Percentiles rank a stretch among this genome's conserved stretches.
phyloP scores from a whole-genome alignment of 2,329 filamentous ascomycete species.

The Penicillium sp. region DNA sequence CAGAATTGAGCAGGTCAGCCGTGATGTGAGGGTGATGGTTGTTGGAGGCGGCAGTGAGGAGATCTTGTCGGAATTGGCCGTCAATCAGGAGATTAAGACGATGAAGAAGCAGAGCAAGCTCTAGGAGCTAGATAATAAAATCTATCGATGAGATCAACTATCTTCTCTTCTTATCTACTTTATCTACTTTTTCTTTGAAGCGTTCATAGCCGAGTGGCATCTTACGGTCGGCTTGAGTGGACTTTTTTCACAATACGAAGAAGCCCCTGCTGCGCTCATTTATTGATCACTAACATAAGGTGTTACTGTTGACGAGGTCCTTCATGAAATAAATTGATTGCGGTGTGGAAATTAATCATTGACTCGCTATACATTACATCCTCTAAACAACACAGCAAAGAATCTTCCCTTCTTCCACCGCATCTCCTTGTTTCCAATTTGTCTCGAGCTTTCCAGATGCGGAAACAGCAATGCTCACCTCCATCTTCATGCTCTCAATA shows the following conservation, averaged over 20 bases:
- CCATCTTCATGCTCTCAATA: slow-evolving; percentile 48
- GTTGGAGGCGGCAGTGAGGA: slow-evolving; percentile 57
- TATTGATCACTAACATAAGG: too few relatives aligned
- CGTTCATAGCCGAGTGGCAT: too few relatives aligned
- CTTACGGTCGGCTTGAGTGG: too few relatives aligned
- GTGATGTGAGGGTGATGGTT: slow-evolving; percentile 54
- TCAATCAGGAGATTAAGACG: slow-evolving; percentile 46
- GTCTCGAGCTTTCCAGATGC: slow-evolving; percentile 29
- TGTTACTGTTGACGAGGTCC: too few relatives aligned
- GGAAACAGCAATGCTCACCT: slow-evolving; percentile 32
- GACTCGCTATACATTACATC: not conserved
- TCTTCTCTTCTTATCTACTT: too few relatives aligned
- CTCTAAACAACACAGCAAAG: slow-evolving; percentile 24
- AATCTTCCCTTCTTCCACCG: slow-evolving; percentile 34
- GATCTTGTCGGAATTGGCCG: slow-evolving; percentile 53
- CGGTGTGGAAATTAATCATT: too few relatives aligned
- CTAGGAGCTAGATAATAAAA: slow-evolving; percentile 3
- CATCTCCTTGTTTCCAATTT: slow-evolving; percentile 29
- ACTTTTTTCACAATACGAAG: too few relatives aligned
- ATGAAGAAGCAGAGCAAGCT: slow-evolving; percentile 25
- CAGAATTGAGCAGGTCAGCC: slow-evolving; percentile 53
- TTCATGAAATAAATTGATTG: too few relatives aligned
- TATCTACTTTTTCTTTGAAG: too few relatives aligned
- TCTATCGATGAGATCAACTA: too few relatives aligned
- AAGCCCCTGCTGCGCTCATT: too few relatives aligned